Percentiles rank a stretch among this genome's conserved stretches.
phyloP scores from a whole-genome alignment of 2,329 filamentous ascomycete species.

The Penicillium polonicum region DNA sequence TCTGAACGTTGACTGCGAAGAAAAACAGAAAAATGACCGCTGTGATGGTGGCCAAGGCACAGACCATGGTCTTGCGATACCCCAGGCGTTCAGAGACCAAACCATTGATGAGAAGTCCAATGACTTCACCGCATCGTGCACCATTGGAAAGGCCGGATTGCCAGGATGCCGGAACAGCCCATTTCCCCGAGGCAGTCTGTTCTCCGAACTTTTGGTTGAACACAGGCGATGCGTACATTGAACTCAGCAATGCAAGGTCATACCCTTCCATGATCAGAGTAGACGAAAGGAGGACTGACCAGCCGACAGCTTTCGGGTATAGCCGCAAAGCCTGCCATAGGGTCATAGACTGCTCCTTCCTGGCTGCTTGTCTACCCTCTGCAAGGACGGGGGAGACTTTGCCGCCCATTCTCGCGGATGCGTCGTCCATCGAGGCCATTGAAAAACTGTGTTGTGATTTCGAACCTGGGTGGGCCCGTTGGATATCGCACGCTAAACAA shows the following conservation, averaged over 20 bases:
- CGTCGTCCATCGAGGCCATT: neutral
- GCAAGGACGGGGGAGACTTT: slow-evolving; percentile 9
- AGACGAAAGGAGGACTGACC: slow-evolving; percentile 39
- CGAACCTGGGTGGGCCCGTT: neutral
- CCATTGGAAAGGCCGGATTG: slow-evolving; percentile 32
- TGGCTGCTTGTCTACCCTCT: slow-evolving; percentile 31
- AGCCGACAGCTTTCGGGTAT: slow-evolving; percentile 39
- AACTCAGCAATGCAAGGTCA: slow-evolving; percentile 38
- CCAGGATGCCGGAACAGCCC: slow-evolving; percentile 32
- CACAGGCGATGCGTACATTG: slow-evolving; percentile 33
- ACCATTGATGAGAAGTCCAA: slow-evolving; percentile 31
- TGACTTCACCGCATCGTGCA: slow-evolving; percentile 23
- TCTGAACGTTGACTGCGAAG: slow-evolving; percentile 45
- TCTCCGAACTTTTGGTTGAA: slow-evolving; percentile 35
- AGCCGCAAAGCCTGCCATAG: slow-evolving; percentile 30
- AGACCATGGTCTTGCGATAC: slow-evolving; percentile 31
- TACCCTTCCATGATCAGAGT: slow-evolving; percentile 45
- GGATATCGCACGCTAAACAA: neutral
- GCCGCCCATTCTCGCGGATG: neutral
- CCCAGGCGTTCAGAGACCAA: slow-evolving; percentile 32
- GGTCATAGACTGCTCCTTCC: slow-evolving; percentile 38
- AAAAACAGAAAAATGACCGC: slow-evolving; percentile 50
- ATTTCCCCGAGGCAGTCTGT: slow-evolving; percentile 20
- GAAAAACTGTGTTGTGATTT: neutral
- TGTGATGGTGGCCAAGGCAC: slow-evolving; percentile 41